A percentile compares a stretch with the other conserved stretches of the same genome.
Evolutionary conservation across 495 filamentous ascomycete species (phyloP).

Genomic region (Tuber calosporum): DNA sequence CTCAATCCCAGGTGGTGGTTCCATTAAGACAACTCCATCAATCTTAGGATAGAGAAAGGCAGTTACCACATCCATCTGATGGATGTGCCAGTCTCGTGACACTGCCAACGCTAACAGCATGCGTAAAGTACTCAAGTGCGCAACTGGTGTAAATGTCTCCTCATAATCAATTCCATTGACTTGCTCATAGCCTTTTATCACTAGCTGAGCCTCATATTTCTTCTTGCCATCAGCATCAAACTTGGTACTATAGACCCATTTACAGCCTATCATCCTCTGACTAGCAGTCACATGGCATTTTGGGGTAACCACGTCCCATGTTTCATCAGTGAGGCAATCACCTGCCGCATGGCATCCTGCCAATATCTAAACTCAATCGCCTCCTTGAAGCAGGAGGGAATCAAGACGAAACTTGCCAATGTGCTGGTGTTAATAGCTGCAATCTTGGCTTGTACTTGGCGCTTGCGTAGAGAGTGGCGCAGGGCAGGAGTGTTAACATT

Average conservation of each 20-base stretch:
- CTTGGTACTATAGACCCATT: constrained; percentile 29
- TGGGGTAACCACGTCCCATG: constrained; percentile 6
- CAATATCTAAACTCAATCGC: not conserved
- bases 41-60: constrained; percentile 22
- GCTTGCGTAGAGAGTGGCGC: not conserved
- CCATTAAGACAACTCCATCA: constrained; percentile 10
- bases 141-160: constrained; percentile 28
- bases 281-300: not conserved
- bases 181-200: constrained; percentile 26
- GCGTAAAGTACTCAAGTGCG: constrained; percentile 13
- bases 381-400: not conserved
- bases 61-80: constrained; percentile 24
- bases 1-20: constrained; percentile 4
- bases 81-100: constrained; percentile 11
- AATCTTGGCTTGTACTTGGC: not conserved
- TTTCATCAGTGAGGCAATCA: not conserved
- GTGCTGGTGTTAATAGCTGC: not conserved
- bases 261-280: constrained; percentile 16
- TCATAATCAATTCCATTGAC: constrained; percentile 17
- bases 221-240: constrained; percentile 7
- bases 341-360: constrained; percentile 4
- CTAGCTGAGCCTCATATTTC: constrained; percentile 24
- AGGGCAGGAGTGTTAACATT: not conserved
- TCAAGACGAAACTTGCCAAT: not conserved
- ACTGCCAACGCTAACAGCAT: constrained; percentile 1